Conservation (phyloP, 208 protist species). For the Naegleria fowleri region DNA sequence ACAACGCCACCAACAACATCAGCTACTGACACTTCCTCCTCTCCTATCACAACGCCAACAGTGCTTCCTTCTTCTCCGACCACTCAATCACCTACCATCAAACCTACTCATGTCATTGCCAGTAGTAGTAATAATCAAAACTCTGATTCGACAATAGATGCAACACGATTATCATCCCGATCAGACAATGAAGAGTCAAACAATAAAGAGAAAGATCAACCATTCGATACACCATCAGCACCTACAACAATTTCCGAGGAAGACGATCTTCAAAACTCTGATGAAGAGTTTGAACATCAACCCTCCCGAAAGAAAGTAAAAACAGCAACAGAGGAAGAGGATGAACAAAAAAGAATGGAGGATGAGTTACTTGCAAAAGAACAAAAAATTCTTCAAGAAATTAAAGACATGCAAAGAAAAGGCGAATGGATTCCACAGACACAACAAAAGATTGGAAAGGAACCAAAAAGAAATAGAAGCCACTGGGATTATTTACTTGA, state of each 20-base stretch:
- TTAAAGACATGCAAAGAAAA: background rate
- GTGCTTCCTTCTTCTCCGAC: background rate
- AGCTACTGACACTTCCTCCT: background rate
- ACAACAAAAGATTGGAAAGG: background rate
- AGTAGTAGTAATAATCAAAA: too few relatives aligned
- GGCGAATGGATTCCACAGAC: background rate
- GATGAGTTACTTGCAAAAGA: background rate
- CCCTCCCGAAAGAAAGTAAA: background rate
- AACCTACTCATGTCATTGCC: too few relatives aligned
- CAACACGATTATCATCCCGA: too few relatives aligned
- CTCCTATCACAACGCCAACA: background rate
- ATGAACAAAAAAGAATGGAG: background rate
- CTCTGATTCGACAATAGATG: too few relatives aligned
- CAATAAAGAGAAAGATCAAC: too few relatives aligned
- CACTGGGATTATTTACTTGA: conserved; percentile 16
- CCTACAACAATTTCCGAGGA: background rate
- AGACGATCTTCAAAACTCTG: background rate
- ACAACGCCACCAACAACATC: background rate
- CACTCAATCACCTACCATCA: background rate
- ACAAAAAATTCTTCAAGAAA: background rate
- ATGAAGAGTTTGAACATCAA: background rate
- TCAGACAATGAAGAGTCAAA: too few relatives aligned
- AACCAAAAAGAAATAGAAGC: conserved; percentile 3
- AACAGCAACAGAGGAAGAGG: background rate
- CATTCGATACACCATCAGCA: background rate